Conservation (phyloP, 1,284 basidiomycete genomes). For the Ceratobasidium sp. region DNA sequence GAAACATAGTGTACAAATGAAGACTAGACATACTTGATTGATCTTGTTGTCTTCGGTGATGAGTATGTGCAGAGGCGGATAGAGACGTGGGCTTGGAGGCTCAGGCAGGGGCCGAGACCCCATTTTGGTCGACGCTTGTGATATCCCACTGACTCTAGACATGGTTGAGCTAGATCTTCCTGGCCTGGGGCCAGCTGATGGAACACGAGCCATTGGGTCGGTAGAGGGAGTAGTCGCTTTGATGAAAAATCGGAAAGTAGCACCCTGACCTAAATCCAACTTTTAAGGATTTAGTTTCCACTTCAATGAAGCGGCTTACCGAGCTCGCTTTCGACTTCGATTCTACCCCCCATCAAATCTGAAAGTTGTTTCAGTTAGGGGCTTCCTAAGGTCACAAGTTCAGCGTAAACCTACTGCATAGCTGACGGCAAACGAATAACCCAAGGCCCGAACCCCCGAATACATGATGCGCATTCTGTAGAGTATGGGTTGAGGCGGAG, state of each 20-base stretch:
- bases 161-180: conserved; percentile 11
- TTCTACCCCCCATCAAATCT: conserved; percentile 54
- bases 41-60: conserved; percentile 54
- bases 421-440: conserved; percentile 53
- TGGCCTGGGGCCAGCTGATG: background rate
- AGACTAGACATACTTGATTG: conserved; percentile 51
- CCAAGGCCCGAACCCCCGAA: conserved; percentile 54
- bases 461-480: conserved; percentile 49
- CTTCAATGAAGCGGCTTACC: conserved; percentile 11
- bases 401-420: conserved; percentile 47
- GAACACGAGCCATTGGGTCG: background rate
- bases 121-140: conserved; percentile 27
- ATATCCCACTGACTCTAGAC: conserved; percentile 30
- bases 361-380: background rate
- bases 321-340: conserved; percentile 52
- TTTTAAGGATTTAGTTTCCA: background rate
- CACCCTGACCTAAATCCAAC: conserved; percentile 50
- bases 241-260: conserved; percentile 55
- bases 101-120: conserved; percentile 32
- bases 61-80: conserved; percentile 48
- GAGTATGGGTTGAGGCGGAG: background rate
- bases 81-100: conserved; percentile 21
- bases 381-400: background rate
- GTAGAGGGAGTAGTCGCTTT: conserved; percentile 39
- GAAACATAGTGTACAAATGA: background rate